phyloP scores from a whole-genome alignment of 23 red algal genomes.

The Gracilaria domingensis region DNA sequence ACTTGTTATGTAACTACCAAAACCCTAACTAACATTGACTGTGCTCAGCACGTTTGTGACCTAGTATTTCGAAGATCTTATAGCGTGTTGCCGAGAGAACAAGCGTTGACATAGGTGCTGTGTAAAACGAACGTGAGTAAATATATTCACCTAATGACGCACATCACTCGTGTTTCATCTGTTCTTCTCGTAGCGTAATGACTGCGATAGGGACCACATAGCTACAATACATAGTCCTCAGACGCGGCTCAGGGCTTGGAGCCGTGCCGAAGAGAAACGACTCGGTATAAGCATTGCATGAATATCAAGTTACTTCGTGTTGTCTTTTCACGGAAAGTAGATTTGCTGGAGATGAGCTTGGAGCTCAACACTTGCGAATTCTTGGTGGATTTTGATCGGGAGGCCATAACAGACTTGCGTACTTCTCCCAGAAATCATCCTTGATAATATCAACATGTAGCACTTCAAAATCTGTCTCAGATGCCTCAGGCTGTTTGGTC shows the following conservation, averaged over 20 bases:
- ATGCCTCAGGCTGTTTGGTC: background rate
- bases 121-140: constrained; percentile 1
- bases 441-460: constrained; percentile 79
- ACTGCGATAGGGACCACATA: background rate
- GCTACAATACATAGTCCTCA: background rate
- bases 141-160: constrained; percentile 1
- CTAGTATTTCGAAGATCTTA: constrained; percentile 22
- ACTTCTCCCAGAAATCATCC: constrained; percentile 75
- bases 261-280: background rate
- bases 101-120: background rate
- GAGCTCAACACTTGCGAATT: constrained; percentile 40
- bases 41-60: constrained; percentile 17
- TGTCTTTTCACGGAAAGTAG: background rate
- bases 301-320: background rate
- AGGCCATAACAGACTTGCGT: constrained; percentile 60
- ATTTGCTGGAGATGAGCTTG: background rate
- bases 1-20: constrained; percentile 19
- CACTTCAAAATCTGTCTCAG: constrained; percentile 14
- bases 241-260: background rate
- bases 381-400: constrained; percentile 38
- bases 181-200: background rate
- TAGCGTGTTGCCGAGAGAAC: background rate
- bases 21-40: constrained; percentile 9
- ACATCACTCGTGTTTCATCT: background rate
- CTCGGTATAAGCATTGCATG: background rate